Base-by-base conservation (phyloP, 768 basidiomycete genomes). In the Wakefieldia striispora region DNA sequence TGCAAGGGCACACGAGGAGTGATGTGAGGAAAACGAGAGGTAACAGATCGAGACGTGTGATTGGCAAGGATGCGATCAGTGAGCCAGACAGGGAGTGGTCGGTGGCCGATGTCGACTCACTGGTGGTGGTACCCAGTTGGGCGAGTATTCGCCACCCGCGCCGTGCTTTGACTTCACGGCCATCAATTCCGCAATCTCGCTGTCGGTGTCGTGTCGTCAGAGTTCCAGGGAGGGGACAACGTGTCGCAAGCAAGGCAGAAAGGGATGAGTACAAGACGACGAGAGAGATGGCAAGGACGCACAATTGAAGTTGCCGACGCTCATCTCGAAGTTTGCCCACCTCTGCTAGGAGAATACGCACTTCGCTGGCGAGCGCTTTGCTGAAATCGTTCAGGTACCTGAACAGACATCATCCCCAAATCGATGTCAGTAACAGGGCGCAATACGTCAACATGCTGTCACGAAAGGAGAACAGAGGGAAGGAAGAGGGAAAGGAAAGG, bases 151-250 rank as follows among this genome's bases (percentile, higher is more conserved):
- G 20, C 88, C 89, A 33, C 84, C 88, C 2, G 83, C 77, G 17
- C 88, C 84, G 63, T 89, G 85, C 66, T 92, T 91, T 17, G 88
- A 82, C 64, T 89, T 88, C 43, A 90, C 75, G 43, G 81, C 78
- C 86, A 92, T 86, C 51, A 92, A 74, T 64, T 88, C 87, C 21
- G 89, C 83, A 55, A 93, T 89, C 67, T 93, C 90, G 55, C 90
- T 91, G 60, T 21, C 21, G 43, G 0, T n/a, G 21, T 38, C 12
- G 13, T 45, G 34, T 4, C 11, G 29, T 29, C 29, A 17, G 11
- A 11, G 29, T 29, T 7, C 19, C 34, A n/a, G 3, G 36, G 14
- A 21, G 12, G 24, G 16, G 40, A 17, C 10, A 42, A 17, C 33
- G 39, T 26, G 38, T 37, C 39, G 17, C 24, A 13, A n/a, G 13